Percentiles rank a stretch among this genome's conserved stretches.
Conservation (phyloP, 352 stramenopile species). For the Paralagenidium karlingii region DNA sequence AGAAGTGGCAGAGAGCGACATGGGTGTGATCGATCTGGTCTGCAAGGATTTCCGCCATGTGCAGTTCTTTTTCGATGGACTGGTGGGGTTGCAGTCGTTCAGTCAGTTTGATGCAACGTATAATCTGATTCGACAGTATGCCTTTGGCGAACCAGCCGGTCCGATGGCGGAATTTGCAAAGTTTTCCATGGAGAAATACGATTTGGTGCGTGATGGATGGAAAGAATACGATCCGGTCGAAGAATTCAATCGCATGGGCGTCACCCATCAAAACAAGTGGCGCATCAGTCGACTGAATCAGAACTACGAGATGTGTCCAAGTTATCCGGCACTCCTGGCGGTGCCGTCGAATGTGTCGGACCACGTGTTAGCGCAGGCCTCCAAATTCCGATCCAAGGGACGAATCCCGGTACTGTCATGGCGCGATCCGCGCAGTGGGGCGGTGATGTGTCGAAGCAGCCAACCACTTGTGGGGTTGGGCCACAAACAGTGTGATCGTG, state of each 20-base stretch:
- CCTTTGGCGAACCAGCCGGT: conserved; percentile 30
- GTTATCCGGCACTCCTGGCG: conserved; percentile 65
- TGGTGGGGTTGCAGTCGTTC: conserved; percentile 71
- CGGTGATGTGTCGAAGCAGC: conserved; percentile 69
- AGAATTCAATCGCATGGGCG: conserved; percentile 24
- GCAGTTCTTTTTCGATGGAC: conserved; percentile 59
- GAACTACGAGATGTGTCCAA: conserved; percentile 54
- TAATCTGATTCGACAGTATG: conserved; percentile 40
- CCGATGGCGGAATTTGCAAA: conserved; percentile 52
- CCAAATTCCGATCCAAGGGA: conserved; percentile 77
- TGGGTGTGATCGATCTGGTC: conserved; percentile 48
- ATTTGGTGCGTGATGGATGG: conserved; percentile 38
- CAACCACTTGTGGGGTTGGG: conserved; percentile 75
- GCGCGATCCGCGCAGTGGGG: conserved; percentile 53
- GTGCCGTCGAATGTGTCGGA: conserved; percentile 55
- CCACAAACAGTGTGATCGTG: conserved; percentile 72
- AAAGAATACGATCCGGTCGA: conserved; percentile 49
- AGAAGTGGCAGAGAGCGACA: conserved; percentile 62
- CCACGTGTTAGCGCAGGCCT: conserved; percentile 36
- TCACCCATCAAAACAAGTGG: conserved; percentile 22
- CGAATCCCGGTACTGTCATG: conserved; percentile 77
- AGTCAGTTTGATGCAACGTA: conserved; percentile 59
- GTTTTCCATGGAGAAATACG: conserved; percentile 38
- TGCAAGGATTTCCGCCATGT: conserved; percentile 75
- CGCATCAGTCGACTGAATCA: conserved; percentile 56